Evolutionary conservation across 257 asterid genomes (phyloP).

Genomic region (Solanum bulbocastanum): DNA sequence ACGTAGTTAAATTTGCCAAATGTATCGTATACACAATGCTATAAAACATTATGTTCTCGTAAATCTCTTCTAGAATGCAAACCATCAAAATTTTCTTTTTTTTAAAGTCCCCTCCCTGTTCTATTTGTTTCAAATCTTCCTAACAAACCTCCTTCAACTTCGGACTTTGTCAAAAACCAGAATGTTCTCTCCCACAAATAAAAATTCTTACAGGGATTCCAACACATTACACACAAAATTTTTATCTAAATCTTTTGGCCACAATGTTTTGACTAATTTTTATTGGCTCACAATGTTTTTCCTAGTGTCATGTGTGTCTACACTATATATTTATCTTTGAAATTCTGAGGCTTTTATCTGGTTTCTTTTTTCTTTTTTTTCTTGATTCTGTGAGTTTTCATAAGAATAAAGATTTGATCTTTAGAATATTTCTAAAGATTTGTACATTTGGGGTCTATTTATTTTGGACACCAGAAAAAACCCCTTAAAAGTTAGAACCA

Average conservation of each 20-base stretch:
- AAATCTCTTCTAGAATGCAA: background rate
- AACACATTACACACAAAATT: background rate
- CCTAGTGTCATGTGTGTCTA: background rate
- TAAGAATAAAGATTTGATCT: background rate
- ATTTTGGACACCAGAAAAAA: conserved; percentile 36
- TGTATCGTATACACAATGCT: no score
- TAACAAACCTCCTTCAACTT: background rate
- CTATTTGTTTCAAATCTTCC: background rate
- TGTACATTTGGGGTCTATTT: conserved; percentile 32
- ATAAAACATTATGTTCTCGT: background rate
- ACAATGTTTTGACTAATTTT: background rate
- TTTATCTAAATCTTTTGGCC: background rate
- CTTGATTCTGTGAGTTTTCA: background rate
- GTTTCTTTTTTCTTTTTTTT: background rate
- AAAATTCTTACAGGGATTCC: background rate
- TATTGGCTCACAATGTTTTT: background rate
- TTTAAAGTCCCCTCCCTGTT: no score
- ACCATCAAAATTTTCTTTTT: background rate
- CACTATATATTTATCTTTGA: background rate
- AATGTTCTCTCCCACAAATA: background rate
- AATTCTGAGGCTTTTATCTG: background rate
- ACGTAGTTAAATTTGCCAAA: no score
- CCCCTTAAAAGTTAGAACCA: conserved; percentile 29
- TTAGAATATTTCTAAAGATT: background rate
- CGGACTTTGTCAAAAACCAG: background rate